phyloP scores from a whole-genome alignment of 768 basidiomycete species.

The Tricholomella constricta region DNA sequence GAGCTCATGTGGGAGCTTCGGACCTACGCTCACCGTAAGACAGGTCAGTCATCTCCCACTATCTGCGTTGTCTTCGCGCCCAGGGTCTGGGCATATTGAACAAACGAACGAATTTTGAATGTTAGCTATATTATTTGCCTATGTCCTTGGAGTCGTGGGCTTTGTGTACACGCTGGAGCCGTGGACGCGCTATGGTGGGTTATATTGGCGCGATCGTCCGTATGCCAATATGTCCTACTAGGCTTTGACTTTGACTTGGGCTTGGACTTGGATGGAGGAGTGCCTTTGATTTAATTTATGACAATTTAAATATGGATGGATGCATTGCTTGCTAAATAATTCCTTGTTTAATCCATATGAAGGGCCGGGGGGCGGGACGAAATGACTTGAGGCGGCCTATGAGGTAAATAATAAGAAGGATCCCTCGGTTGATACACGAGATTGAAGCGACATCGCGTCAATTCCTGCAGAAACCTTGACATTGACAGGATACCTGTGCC shows the following conservation, averaged over 20 bases:
- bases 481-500: neutral
- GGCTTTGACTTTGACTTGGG: neutral
- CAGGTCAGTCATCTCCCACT: conserved; percentile 42
- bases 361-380: too few relatives aligned
- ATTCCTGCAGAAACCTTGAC: too few relatives aligned
- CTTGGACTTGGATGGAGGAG: too few relatives aligned
- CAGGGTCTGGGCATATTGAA: neutral
- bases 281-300: too few relatives aligned
- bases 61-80: too few relatives aligned
- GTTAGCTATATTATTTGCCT: conserved; percentile 55
- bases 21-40: conserved; percentile 51
- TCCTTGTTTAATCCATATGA: too few relatives aligned
- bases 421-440: too few relatives aligned
- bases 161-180: conserved; percentile 55
- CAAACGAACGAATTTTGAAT: neutral
- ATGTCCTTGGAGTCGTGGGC: conserved; percentile 58
- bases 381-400: too few relatives aligned
- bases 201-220: conserved; percentile 44
- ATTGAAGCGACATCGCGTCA: too few relatives aligned
- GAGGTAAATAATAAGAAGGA: too few relatives aligned
- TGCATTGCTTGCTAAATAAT: too few relatives aligned
- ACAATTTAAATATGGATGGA: too few relatives aligned
- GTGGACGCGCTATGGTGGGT: conserved; percentile 45
- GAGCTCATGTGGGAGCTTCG: conserved; percentile 57
- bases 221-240: conserved; percentile 17